These are phyloP conservation scores for Ophiosphaerella korrae DNA, from an alignment of 2,329 filamentous ascomycete species.

Conservation along the genomic window DNA sequence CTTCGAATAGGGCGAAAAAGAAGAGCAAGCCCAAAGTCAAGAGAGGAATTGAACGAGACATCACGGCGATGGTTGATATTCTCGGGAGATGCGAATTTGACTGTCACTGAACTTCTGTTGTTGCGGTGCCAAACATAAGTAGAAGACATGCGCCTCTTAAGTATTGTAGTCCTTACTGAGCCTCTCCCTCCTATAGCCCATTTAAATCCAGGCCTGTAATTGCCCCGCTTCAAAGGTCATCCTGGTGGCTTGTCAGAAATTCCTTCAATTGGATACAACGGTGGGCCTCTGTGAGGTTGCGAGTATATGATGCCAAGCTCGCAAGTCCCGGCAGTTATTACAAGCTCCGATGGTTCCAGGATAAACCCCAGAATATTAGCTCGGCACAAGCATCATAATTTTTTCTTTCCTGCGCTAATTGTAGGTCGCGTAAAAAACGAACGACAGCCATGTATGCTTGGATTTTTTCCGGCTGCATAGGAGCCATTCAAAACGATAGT, in stretches of 20 bases:
- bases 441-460: no score
- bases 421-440: no score
- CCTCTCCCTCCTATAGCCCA: no score
- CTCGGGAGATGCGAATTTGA: background rate
- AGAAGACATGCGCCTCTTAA: no score
- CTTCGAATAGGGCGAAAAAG: slow-evolving; percentile 9
- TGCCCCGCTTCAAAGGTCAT: background rate
- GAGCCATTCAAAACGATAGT: no score
- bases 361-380: background rate
- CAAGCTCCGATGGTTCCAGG: background rate
- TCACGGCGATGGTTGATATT: background rate
- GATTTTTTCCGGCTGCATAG: no score
- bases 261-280: background rate
- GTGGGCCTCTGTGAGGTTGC: background rate
- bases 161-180: no score
- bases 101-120: background rate
- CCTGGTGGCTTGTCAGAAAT: background rate
- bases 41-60: slow-evolving; percentile 13
- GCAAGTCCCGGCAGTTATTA: background rate
- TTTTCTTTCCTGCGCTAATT: background rate
- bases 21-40: slow-evolving; percentile 11
- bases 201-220: no score
- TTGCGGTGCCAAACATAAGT: no score
- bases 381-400: background rate
- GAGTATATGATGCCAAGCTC: background rate